A percentile compares a stretch with the other conserved stretches of the same genome.
These are phyloP conservation scores for Alternaria arbusti DNA, from an alignment of 2,329 filamentous ascomycete species.

Conservation along the genomic window DNA sequence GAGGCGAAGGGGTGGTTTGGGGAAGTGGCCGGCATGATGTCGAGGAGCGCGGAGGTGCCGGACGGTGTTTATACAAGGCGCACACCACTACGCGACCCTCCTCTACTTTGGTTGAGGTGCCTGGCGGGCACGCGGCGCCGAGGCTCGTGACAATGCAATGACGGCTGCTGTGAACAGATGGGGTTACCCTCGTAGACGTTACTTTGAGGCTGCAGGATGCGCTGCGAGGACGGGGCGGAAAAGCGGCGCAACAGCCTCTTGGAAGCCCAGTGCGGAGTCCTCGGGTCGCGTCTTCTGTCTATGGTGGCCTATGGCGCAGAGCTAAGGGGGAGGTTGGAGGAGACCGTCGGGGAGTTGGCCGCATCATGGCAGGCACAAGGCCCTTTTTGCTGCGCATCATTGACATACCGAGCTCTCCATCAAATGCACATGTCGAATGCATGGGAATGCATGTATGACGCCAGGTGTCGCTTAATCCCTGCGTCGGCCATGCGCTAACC, in stretches of 20 bases:
- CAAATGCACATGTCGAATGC: slow-evolving; percentile 5
- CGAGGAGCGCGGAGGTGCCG: not conserved
- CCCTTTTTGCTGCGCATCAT: slow-evolving; percentile 7
- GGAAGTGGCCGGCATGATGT: slow-evolving; percentile 25
- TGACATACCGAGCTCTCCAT: not conserved
- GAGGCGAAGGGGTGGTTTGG: slow-evolving; percentile 41
- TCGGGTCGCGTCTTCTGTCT: slow-evolving; percentile 1
- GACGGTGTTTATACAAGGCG: not conserved
- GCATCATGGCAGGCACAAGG: not conserved
- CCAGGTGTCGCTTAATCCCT: slow-evolving; percentile 13
- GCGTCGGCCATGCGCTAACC: not conserved
- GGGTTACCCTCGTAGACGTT: not conserved
- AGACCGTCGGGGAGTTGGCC: not conserved
- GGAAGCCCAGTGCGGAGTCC: slow-evolving; percentile 4
- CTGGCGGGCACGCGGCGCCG: slow-evolving; percentile 1
- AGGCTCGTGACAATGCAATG: slow-evolving; percentile 10
- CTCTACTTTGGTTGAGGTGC: slow-evolving; percentile 2
- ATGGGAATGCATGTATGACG: slow-evolving; percentile 18
- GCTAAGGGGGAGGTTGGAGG: not conserved
- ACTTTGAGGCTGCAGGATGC: slow-evolving; percentile 8
- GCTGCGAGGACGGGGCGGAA: slow-evolving; percentile 3
- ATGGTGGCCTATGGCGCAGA: not conserved
- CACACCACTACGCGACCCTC: not conserved
- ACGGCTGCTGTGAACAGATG: slow-evolving; percentile 4
- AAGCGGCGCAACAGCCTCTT: not conserved